Conservation (phyloP, 2,329 filamentous ascomycete species). For the Mycosphaerella arachidis region DNA sequence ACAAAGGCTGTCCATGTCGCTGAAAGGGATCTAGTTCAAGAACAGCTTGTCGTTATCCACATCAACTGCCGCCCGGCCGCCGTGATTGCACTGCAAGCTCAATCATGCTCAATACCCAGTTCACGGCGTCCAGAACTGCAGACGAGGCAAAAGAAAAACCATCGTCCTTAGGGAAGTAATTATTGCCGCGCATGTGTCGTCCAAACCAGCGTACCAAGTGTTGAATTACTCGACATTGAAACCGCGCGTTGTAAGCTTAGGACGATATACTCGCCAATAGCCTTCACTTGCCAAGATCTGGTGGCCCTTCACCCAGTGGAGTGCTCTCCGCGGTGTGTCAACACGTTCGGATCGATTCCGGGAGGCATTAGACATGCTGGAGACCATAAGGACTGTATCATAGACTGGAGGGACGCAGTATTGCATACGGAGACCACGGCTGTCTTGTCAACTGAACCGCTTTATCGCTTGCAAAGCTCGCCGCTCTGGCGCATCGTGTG, state of each 20-base stretch:
- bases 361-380: background rate
- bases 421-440: background rate
- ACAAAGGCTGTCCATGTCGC: background rate
- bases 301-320: background rate
- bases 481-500: background rate
- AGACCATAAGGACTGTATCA: background rate
- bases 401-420: background rate
- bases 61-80: background rate
- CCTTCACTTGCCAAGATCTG: background rate
- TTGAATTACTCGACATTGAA: background rate
- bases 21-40: background rate
- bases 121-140: background rate
- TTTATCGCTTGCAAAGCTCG: background rate
- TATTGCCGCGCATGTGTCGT: background rate
- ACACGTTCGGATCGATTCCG: background rate
- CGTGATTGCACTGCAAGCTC: background rate
- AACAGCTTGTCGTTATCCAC: conserved; percentile 2
- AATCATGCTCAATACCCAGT: background rate
- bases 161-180: background rate
- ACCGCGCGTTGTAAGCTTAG: background rate
- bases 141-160: background rate
- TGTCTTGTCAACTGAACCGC: background rate
- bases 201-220: background rate
- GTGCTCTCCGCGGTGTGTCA: background rate
- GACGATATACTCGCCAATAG: background rate